phyloP scores from a whole-genome alignment of 352 stramenopile genomes.

The Globisporangium heterothallicum region DNA sequence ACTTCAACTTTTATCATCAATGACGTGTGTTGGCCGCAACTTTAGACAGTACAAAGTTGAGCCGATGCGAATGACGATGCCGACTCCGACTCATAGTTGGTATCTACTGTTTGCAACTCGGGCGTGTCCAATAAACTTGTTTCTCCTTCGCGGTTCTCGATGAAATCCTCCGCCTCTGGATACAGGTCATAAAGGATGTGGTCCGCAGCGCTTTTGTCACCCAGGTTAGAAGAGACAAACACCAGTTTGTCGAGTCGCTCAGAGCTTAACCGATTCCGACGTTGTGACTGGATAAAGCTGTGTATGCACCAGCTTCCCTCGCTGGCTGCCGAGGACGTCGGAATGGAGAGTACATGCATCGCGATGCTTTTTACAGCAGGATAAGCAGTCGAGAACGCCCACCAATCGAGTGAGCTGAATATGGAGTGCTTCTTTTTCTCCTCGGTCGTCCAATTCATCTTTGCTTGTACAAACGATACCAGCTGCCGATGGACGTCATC shows the following conservation, averaged over 20 bases:
- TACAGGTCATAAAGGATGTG: constrained; percentile 17
- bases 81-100: too few relatives aligned
- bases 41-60: too few relatives aligned
- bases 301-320: constrained; percentile 14
- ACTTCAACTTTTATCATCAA: too few relatives aligned
- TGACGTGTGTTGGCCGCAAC: too few relatives aligned
- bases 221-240: constrained; percentile 17
- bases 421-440: background rate
- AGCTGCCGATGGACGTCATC: too few relatives aligned
- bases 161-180: background rate
- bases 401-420: constrained; percentile 13
- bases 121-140: too few relatives aligned
- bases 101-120: too few relatives aligned
- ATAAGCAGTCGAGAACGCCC: background rate
- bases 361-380: background rate
- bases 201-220: constrained; percentile 4
- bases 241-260: constrained; percentile 11
- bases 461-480: too few relatives aligned
- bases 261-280: constrained; percentile 5
- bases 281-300: constrained; percentile 12
- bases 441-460: constrained; percentile 1
- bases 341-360: constrained; percentile 7
- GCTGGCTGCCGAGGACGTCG: constrained; percentile 13
- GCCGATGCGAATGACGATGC: too few relatives aligned
- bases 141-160: too few relatives aligned